Evolutionary conservation across 768 basidiomycete genomes (phyloP), one percentile per base, ranked within the genome.

Genomic region (Crepidotus variabilis): DNA sequence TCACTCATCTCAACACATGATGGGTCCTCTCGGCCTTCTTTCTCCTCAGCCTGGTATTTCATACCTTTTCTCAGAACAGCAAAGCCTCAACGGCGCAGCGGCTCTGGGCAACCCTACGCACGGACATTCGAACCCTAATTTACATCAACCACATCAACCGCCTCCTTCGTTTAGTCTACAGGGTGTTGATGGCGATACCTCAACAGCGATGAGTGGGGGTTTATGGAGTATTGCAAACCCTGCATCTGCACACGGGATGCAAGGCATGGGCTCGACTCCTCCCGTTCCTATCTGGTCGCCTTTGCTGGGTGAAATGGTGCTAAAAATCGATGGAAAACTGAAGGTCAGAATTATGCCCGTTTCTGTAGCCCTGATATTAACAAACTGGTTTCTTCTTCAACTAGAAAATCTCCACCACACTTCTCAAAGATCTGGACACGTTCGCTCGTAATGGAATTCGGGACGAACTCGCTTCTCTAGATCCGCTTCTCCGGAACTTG

Each of bases 391-490:
- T 24, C 14, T 45, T n/a, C 14, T 49, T 46, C 36, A 33, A 28
- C 28, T 69, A 94, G 93, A 95, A 94, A 86, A 85, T 94, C 60
- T 88, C 86, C n/a, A 79, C 83, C 18, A 74, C 72, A 43, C 72
- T 96, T 9, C 71, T 93, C 56, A 94, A 93, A 69, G 93, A 95
- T 61, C 81, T 96, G 21, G 93, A 95, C 70, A 77, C 80, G 39
- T 83, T 91, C 48, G 92, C 92, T 49, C 79, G 92, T 57, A 85
- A 85, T 50, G 82, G 84, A 13, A 94, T 94, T 68, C 87, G 81
- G 69, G 88, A 91, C 55, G 92, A 94, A 69, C 74, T 94, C 35
- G 84, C 87, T 16, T 88, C 89, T 22, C 78, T 94, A 47, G 90
- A 92, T 70, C 91, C 91, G 23, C 67, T 92, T 33, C 74, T 93